Percentiles rank a stretch among this genome's conserved stretches.
Conservation (phyloP, 495 filamentous ascomycete genomes). For the Daldinia concentrica region DNA sequence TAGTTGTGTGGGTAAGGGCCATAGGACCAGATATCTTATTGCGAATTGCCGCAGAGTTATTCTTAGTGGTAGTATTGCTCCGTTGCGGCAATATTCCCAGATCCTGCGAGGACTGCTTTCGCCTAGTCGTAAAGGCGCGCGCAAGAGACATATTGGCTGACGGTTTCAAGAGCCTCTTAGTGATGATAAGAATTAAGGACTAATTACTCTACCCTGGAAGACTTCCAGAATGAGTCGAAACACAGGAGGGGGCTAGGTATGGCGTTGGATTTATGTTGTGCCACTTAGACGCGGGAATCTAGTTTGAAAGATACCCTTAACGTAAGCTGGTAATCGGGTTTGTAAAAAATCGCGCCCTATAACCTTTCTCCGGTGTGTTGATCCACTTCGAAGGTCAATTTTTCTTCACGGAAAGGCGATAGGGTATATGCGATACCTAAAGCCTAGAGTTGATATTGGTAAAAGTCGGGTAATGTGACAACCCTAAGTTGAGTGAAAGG, state of each 20-base stretch:
- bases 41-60: constrained; percentile 51
- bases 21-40: constrained; percentile 87
- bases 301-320: constrained; percentile 17
- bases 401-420: constrained; percentile 11
- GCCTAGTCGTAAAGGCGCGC: constrained; percentile 71
- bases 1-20: constrained; percentile 90
- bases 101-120: constrained; percentile 56
- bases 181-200: constrained; percentile 6
- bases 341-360: constrained; percentile 24
- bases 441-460: constrained; percentile 27
- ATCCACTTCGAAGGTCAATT: constrained; percentile 21
- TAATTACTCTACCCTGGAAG: constrained; percentile 18
- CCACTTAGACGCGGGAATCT: constrained; percentile 29
- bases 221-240: constrained; percentile 38
- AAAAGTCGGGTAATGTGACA: constrained; percentile 38
- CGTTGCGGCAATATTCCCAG: constrained; percentile 52
- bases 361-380: constrained; percentile 27
- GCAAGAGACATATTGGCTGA: constrained; percentile 63
- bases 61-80: constrained; percentile 56
- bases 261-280: constrained; percentile 39
- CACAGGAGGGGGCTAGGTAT: constrained; percentile 13
- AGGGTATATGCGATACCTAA: constrained; percentile 19
- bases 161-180: constrained; percentile 3
- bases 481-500: constrained; percentile 25
- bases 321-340: constrained; percentile 25